phyloP scores from a whole-genome alignment of 176 grass and related monocot species.

The Oryza glaberrima region DNA sequence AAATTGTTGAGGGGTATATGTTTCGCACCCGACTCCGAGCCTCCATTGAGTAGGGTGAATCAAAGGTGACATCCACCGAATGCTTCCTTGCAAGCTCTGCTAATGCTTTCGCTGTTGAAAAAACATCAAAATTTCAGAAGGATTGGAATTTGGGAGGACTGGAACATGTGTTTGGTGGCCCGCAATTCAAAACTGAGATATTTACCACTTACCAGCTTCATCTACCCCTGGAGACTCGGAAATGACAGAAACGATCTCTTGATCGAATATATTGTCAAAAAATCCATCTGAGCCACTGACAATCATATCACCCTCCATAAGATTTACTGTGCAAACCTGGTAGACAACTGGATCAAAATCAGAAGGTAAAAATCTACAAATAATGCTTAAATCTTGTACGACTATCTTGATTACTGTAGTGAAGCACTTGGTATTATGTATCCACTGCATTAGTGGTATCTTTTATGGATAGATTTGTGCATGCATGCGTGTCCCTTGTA shows the following conservation, averaged over 20 bases:
- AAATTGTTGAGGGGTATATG: not conserved
- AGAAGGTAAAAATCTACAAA: constrained; percentile 34
- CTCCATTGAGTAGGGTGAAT: constrained; percentile 94
- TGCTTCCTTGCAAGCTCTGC: constrained; percentile 83
- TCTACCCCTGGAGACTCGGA: constrained; percentile 59
- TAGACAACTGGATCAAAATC: constrained; percentile 26
- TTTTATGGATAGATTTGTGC: not conserved
- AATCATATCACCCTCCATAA: constrained; percentile 80
- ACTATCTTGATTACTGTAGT: not conserved
- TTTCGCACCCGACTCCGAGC: constrained; percentile 68
- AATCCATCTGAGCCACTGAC: constrained; percentile 94
- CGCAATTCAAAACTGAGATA: not conserved
- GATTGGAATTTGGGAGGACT: not conserved
- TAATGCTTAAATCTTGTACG: constrained; percentile 24
- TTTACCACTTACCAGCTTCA: constrained; percentile 64
- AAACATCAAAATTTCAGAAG: constrained; percentile 20
- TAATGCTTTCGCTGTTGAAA: constrained; percentile 67
- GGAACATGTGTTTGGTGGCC: not conserved
- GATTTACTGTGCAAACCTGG: constrained; percentile 81
- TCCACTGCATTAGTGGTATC: not conserved
- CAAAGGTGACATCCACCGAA: constrained; percentile 78
- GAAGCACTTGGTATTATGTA: not conserved
- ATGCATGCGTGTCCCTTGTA: not conserved
- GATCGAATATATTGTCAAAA: constrained; percentile 92
- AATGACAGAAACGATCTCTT: constrained; percentile 72